Evolutionary conservation across 352 stramenopile species (phyloP).

Genomic region (Globisporangium okanoganense): DNA sequence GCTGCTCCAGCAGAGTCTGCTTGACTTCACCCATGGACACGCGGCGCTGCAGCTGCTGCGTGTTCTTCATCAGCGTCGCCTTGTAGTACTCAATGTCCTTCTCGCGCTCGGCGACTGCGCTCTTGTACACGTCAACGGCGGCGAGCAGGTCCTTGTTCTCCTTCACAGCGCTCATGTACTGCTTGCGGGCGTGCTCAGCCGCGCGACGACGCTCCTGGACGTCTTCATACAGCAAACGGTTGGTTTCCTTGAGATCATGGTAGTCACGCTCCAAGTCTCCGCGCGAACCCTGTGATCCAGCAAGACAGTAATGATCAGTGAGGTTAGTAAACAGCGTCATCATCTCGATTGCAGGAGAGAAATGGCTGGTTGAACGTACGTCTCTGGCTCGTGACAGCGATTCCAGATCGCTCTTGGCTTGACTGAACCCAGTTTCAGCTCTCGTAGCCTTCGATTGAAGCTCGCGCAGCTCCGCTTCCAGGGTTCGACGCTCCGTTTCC

Average conservation of each 20-base stretch:
- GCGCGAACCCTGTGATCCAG: conserved; percentile 17
- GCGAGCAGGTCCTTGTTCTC: conserved; percentile 69
- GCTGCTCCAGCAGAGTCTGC: conserved; percentile 64
- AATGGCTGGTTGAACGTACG: conserved; percentile 9
- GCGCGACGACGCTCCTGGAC: conserved; percentile 51
- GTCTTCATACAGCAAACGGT: conserved; percentile 55
- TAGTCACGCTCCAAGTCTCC: conserved; percentile 33
- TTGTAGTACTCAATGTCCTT: conserved; percentile 72
- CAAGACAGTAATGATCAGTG: not conserved
- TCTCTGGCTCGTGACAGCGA: conserved; percentile 23
- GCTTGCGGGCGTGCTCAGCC: conserved; percentile 50
- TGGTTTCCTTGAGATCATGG: conserved; percentile 57
- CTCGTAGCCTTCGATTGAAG: conserved; percentile 30
- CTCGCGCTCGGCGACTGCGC: conserved; percentile 48
- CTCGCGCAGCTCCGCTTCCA: conserved; percentile 43
- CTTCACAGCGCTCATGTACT: conserved; percentile 44
- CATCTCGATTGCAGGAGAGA: not conserved
- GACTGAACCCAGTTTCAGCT: conserved; percentile 31
- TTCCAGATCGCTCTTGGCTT: conserved; percentile 30
- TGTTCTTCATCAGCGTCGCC: conserved; percentile 33
- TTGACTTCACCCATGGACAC: conserved; percentile 64
- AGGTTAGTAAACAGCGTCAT: not conserved
- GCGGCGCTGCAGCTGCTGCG: conserved; percentile 49
- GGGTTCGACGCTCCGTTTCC: conserved; percentile 28
- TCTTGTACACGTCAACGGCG: conserved; percentile 65